phyloP scores from a whole-genome alignment of 306 rosid species.

The Notholithocarpus densiflorus region DNA sequence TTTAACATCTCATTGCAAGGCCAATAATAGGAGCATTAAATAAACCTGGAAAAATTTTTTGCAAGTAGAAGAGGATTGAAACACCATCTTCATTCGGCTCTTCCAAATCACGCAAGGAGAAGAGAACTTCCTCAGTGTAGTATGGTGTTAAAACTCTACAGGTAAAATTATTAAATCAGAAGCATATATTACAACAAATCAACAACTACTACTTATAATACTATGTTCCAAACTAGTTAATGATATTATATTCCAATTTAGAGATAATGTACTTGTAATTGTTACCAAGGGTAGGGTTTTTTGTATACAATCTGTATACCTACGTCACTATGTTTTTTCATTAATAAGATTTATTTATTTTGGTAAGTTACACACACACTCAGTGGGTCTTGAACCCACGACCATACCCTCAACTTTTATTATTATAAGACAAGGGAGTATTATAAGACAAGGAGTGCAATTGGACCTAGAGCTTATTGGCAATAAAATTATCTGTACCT shows the following conservation, averaged over 20 bases:
- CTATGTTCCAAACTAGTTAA: not conserved
- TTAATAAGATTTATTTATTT: too few relatives aligned
- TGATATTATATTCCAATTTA: not conserved
- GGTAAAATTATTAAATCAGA: constrained; percentile 11
- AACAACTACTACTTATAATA: not conserved
- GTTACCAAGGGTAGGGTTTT: too few relatives aligned
- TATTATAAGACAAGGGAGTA: too few relatives aligned
- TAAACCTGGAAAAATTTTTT: constrained; percentile 92
- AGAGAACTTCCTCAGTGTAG: constrained; percentile 92
- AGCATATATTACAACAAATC: not conserved
- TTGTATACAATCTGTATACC: too few relatives aligned
- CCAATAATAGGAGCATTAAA: constrained; percentile 7
- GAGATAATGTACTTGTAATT: too few relatives aligned
- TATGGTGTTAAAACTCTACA: constrained; percentile 92
- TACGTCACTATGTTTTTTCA: too few relatives aligned
- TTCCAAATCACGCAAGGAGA: constrained; percentile 71
- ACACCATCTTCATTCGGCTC: constrained; percentile 89
- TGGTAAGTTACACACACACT: too few relatives aligned
- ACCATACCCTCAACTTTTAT: too few relatives aligned
- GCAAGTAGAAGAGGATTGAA: constrained; percentile 88
- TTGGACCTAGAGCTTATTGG: not conserved
- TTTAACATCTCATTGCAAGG: not conserved
- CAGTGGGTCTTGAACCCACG: too few relatives aligned
- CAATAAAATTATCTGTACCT: not conserved
- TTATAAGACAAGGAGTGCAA: too few relatives aligned